A percentile compares a stretch with the other conserved stretches of the same genome.
These are phyloP conservation scores for Pisolithus sp. DNA, from an alignment of 768 basidiomycete genomes.

Conservation along the genomic window DNA sequence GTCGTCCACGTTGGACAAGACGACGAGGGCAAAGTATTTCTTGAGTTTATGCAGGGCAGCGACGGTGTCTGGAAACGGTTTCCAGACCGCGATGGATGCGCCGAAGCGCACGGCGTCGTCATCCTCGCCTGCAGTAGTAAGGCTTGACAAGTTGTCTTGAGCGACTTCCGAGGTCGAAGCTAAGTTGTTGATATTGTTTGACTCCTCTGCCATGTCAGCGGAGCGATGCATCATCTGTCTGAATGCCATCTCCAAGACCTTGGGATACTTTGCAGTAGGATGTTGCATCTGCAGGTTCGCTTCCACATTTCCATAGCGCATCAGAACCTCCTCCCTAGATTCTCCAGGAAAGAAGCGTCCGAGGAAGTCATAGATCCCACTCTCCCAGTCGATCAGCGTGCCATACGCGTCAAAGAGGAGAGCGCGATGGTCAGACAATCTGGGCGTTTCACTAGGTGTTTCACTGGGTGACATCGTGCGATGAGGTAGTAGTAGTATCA, in stretches of 20 bases:
- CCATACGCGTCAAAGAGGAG: constrained; percentile 76
- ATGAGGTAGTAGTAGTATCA: no score
- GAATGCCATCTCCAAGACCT: constrained; percentile 45
- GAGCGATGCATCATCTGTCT: constrained; percentile 28
- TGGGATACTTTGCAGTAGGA: constrained; percentile 54
- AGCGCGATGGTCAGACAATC: constrained; percentile 23
- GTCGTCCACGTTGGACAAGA: constrained; percentile 72
- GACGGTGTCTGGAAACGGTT: constrained; percentile 59
- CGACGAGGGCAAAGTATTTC: constrained; percentile 59
- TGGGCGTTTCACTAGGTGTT: background rate
- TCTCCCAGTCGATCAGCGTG: constrained; percentile 74
- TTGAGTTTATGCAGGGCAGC: constrained; percentile 54
- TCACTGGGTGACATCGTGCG: background rate
- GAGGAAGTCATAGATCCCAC: constrained; percentile 52
- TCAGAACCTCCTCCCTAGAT: constrained; percentile 36
- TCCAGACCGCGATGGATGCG: constrained; percentile 55
- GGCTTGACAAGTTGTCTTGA: background rate
- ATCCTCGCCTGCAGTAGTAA: background rate
- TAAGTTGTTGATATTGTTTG: constrained; percentile 15
- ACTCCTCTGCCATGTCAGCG: constrained; percentile 18
- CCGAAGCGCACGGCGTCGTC: constrained; percentile 47
- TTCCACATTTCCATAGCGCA: constrained; percentile 49
- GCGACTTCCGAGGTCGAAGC: constrained; percentile 3
- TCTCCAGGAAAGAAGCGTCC: constrained; percentile 13
- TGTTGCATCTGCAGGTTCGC: constrained; percentile 49